Conservation (phyloP, 2,329 filamentous ascomycete species). For the Aspergillus thermomutatus region DNA sequence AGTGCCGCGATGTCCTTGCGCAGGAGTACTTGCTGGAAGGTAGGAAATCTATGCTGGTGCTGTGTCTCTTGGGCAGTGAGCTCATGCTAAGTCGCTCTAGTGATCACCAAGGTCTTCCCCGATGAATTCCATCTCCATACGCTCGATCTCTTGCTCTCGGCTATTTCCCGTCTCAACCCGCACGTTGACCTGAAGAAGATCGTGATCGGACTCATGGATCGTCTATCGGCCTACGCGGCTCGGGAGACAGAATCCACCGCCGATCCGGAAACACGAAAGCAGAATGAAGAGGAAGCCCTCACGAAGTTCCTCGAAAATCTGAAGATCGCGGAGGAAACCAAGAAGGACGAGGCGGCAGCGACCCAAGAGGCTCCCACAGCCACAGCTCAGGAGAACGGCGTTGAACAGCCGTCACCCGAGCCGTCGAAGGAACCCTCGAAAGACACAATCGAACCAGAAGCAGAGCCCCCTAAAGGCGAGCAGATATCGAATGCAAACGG, state of each 20-base stretch:
- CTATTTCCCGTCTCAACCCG: conserved; percentile 87
- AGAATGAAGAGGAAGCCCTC: conserved; percentile 81
- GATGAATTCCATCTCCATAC: conserved; percentile 98
- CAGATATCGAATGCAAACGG: conserved; percentile 32
- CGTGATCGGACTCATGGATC: conserved; percentile 96
- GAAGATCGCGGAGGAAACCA: conserved; percentile 60
- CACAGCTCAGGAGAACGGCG: conserved; percentile 34
- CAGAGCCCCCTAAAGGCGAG: conserved; percentile 26
- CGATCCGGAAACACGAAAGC: conserved; percentile 68
- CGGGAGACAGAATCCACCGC: conserved; percentile 71
- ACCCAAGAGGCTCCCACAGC: conserved; percentile 33
- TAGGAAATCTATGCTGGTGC: conserved; percentile 24
- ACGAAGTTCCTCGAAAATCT: conserved; percentile 73
- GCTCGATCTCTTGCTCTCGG: conserved; percentile 88
- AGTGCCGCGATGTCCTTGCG: conserved; percentile 92
- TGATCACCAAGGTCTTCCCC: conserved; percentile 97
- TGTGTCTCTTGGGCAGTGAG: background rate
- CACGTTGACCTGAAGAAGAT: conserved; percentile 98
- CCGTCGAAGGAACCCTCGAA: conserved; percentile 24
- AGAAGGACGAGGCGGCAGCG: conserved; percentile 32
- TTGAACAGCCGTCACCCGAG: conserved; percentile 26
- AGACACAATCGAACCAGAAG: conserved; percentile 21
- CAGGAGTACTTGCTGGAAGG: conserved; percentile 94
- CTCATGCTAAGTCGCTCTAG: conserved; percentile 41
- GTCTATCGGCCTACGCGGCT: conserved; percentile 90